Evolutionary conservation across 805 yeast species (phyloP).

Genomic region (Saccharomycopsis fodiens): DNA sequence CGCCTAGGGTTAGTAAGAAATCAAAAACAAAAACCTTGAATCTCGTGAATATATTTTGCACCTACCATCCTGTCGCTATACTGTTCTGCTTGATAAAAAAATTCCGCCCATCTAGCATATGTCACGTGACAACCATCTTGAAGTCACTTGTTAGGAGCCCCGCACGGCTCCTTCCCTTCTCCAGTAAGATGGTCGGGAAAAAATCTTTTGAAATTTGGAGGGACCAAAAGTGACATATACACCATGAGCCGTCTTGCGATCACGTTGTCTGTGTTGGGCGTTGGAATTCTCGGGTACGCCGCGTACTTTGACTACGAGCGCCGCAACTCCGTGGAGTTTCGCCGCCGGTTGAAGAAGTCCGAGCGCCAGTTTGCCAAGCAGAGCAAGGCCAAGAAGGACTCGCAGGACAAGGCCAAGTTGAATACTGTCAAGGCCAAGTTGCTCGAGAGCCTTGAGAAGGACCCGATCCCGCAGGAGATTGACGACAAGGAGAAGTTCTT

Average conservation of each 20-base stretch:
- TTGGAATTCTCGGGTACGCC: slow-evolving; percentile 65
- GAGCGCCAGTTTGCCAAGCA: slow-evolving; percentile 53
- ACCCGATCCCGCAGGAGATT: slow-evolving; percentile 70
- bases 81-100: background rate
- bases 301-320: slow-evolving; percentile 89
- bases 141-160: too few species aligned
- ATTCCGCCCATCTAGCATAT: background rate
- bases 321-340: slow-evolving; percentile 74
- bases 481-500: slow-evolving; percentile 69
- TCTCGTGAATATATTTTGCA: background rate
- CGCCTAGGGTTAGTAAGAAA: background rate
- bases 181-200: background rate
- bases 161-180: too few species aligned
- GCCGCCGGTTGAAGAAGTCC: slow-evolving; percentile 62
- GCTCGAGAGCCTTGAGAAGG: slow-evolving; percentile 51
- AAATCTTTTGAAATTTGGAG: background rate
- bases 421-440: slow-evolving; percentile 55
- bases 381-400: slow-evolving; percentile 46
- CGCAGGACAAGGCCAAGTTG: slow-evolving; percentile 52
- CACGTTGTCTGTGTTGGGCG: slow-evolving; percentile 36
- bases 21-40: too few species aligned
- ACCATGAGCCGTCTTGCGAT: slow-evolving; percentile 20
- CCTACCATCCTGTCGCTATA: background rate
- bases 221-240: background rate
- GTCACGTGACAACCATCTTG: background rate